Percentiles rank a stretch among this genome's conserved stretches.
Evolutionary conservation across 2,329 filamentous ascomycete genomes (phyloP).

Genomic region (Aspergillus calidoustus): DNA sequence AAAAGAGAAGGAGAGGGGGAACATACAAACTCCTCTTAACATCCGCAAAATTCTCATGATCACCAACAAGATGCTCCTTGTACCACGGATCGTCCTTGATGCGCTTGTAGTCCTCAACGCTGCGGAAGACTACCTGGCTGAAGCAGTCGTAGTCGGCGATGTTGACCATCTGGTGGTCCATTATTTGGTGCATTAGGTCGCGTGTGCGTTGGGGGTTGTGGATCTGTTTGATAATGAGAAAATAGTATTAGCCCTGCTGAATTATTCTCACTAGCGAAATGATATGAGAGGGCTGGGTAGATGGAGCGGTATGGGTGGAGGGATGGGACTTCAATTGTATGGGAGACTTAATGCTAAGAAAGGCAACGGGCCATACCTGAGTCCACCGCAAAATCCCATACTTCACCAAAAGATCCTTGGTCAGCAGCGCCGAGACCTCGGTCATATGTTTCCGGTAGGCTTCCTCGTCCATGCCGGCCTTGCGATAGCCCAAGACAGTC

Average conservation of each 20-base stretch:
- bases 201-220: constrained; percentile 47
- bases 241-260: no score
- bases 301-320: not conserved
- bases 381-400: constrained; percentile 56
- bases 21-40: constrained; percentile 46
- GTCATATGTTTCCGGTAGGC: constrained; percentile 55
- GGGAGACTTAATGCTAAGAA: not conserved
- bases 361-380: constrained; percentile 31
- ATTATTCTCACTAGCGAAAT: no score
- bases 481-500: constrained; percentile 55
- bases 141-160: constrained; percentile 58
- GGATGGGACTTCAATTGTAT: no score
- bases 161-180: constrained; percentile 54
- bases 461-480: constrained; percentile 54
- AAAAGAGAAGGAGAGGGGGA: not conserved
- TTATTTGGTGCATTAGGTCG: constrained; percentile 47
- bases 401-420: constrained; percentile 54
- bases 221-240: constrained; percentile 35
- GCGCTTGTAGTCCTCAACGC: constrained; percentile 51
- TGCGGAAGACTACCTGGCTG: constrained; percentile 53
- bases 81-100: constrained; percentile 58
- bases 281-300: no score
- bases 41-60: constrained; percentile 58
- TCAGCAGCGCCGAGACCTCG: constrained; percentile 53
- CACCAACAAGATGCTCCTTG: constrained; percentile 48